Evolutionary conservation across 441 rosid genomes (phyloP), one percentile per base, ranked within the genome.

Genomic region (Hura crepitans): DNA sequence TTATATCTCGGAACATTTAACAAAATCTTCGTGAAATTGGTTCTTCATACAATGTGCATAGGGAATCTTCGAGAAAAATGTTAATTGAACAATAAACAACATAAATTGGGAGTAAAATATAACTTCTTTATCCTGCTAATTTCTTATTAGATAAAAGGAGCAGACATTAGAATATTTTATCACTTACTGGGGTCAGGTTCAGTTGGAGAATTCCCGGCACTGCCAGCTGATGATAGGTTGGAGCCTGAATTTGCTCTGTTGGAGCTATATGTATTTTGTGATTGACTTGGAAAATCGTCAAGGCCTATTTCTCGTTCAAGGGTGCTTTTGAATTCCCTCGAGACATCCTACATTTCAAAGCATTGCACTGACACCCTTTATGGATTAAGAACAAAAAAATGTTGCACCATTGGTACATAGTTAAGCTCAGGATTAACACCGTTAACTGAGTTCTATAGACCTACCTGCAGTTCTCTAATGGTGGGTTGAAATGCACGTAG

Each of bases 231-330:
- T 27, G 91, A 71, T 73, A 88, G 85, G 73, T 79, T 63, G 73
- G 87, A 71, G 49, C 70, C 43, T 54, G 74, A 0, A 37, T 57
- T 30, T 28, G 62, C 9, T 30, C 35, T 28, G 83, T 79, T 83
- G 69, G 82, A 76, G 74, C 62, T 75, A 80, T 82, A 68, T 31
- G 69, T 65, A 49, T 75, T 87, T 72, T 81, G 90, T n/a, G 70
- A 56, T 53, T 84, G 70, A 74, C 71, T 79, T 62, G 82, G 60
- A 60, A 81, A 74, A 6, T 92, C 97, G 15, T 94, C 97, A 22
- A 94, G 86, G 57, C 97, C 97, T 66, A 94, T 94, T 79, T 92
- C 99, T 69, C 85, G 84, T 68, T 94, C 97, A 28, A 94, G 96
- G 45, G 95, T 93, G 80, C 86, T 91, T 81, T 93, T 93, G 81